Conservation (phyloP, 768 basidiomycete species). For the Amyloporia xantha region DNA sequence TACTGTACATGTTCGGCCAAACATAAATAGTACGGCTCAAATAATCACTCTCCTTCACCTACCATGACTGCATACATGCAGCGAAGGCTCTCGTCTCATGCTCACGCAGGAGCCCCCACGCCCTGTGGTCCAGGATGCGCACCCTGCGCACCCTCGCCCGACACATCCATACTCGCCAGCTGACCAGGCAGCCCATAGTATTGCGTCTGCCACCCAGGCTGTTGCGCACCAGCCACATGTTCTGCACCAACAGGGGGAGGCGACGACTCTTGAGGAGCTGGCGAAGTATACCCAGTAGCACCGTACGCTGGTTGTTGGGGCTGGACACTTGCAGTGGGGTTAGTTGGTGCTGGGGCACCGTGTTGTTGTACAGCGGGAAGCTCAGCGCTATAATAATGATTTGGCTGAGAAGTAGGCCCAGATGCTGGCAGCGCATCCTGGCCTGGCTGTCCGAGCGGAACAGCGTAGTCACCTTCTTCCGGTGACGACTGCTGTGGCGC, state of each 20-base stretch:
- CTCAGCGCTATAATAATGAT: not conserved
- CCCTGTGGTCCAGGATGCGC: conserved; percentile 14
- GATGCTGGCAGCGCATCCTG: not conserved
- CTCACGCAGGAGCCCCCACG: conserved; percentile 22
- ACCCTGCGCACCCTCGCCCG: conserved; percentile 11
- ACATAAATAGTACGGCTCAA: no score
- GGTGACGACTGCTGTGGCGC: not conserved
- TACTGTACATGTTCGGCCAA: no score
- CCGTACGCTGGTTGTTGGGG: conserved; percentile 13
- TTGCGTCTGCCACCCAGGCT: conserved; percentile 11
- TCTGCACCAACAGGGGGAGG: conserved; percentile 7
- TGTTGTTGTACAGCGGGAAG: conserved; percentile 3
- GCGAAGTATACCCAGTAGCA: not conserved
- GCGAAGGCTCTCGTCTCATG: no score
- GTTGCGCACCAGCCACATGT: conserved; percentile 5
- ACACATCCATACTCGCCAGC: conserved; percentile 19
- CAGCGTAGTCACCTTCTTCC: not conserved
- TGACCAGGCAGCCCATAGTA: conserved; percentile 20
- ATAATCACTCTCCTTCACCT: no score
- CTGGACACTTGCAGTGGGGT: conserved; percentile 7
- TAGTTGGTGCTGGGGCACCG: conserved; percentile 4
- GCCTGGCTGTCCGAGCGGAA: not conserved
- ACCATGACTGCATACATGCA: no score
- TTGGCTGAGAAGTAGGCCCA: not conserved
- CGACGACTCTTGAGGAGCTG: not conserved